Conservation (phyloP, 208 protist species). For the Acanthamoeba sp. region DNA sequence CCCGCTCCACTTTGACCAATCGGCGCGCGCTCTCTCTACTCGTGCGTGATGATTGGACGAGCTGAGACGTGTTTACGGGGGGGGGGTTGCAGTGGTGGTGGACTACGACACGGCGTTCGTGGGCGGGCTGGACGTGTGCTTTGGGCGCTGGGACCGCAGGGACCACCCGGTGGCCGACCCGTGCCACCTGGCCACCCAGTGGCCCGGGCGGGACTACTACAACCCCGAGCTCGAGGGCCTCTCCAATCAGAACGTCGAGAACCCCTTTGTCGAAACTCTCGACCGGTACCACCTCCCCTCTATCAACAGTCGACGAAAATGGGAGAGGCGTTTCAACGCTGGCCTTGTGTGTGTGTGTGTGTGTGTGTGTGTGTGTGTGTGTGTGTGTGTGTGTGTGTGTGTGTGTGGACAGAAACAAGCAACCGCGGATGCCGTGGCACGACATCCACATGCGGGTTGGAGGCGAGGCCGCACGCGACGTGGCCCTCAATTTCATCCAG, state of each 20-base stretch:
- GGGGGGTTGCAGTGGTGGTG: neutral
- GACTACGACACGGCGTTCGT: conserved; percentile 86
- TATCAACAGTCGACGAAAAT: too few species aligned
- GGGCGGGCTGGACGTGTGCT: conserved; percentile 84
- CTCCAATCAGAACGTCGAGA: neutral
- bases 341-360: neutral
- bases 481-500: conserved; percentile 75
- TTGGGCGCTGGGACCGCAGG: conserved; percentile 82
- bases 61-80: too few species aligned
- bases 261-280: neutral
- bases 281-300: neutral
- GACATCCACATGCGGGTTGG: conserved; percentile 75
- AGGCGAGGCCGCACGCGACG: conserved; percentile 65
- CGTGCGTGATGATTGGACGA: too few species aligned
- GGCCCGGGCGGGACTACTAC: conserved; percentile 81
- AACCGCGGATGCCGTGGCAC: conserved; percentile 77
- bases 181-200: conserved; percentile 34
- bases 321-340: too few species aligned
- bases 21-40: too few species aligned
- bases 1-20: too few species aligned
- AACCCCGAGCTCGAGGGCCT: conserved; percentile 26
- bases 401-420: neutral
- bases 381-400: neutral
- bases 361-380: neutral
- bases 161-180: conserved; percentile 76